Evolutionary conservation across 2,329 filamentous ascomycete genomes (phyloP), one percentile per base, ranked within the genome.

Genomic region (Penicillium sp.): DNA sequence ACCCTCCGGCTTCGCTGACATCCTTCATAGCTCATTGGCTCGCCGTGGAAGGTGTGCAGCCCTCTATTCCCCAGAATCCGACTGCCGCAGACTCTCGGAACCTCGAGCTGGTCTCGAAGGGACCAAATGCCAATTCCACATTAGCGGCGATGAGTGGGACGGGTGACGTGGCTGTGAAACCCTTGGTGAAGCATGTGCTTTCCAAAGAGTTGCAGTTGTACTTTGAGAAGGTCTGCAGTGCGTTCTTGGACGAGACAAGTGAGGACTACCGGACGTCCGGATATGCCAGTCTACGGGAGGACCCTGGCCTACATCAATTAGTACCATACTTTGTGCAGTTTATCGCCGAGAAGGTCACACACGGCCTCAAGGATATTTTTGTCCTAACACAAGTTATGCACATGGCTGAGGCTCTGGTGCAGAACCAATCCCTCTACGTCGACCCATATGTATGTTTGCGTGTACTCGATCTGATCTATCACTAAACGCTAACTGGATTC

Each of bases 251-350:
- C 74, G 91, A 96, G 65, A 88, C 87, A 51, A 91, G 90, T 14
- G 92, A 96, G 62, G 90, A 96, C 61, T 87, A 96, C 71, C 89
- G 93, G 52, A 86, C 89, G 49, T 92, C 95, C 0, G 95, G 91
- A 0, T 83, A 97, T 33, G 89, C 90, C 52, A 96, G 91, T 26
- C 85, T 99, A 24, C 84, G 89, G 49, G 90, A 91, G 56, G 95
- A 99, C 70, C 92, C 95, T 0, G 93, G 93, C 37, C 84, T 98
- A 39, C 95, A 99, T 72, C 95, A 99, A 76, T 85, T 99, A 10
- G 87, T 96, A 27, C 95, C 95, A 0, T 99, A 99, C 77, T 97
- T 98, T 68, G 89, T 96, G 58, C 92, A 96, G 73, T 98, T 96
- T 74, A 90, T 98, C 68, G 89, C 92, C 21, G 93, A 97, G 73